Evolutionary conservation across 2,329 filamentous ascomycete genomes (phyloP).

Genomic region (Colletotrichum lupini): DNA sequence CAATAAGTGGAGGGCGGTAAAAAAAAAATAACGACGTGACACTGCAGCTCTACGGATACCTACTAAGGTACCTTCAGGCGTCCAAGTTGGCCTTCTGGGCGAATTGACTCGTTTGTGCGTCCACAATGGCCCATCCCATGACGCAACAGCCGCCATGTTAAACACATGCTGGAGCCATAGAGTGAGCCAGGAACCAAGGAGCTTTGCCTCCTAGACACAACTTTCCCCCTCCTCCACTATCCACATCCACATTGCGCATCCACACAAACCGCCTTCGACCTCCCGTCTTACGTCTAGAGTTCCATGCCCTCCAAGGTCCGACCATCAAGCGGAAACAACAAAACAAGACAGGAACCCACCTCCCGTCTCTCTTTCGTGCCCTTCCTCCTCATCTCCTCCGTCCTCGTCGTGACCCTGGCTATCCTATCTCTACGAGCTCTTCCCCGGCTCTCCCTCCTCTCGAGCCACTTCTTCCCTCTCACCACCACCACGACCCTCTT

Average conservation of each 20-base stretch:
- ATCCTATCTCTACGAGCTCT: conserved; percentile 36
- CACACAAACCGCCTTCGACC: neutral
- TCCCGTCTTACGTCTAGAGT: conserved; percentile 3
- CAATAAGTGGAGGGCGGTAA: conserved; percentile 11
- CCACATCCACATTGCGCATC: neutral
- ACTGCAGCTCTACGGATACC: neutral
- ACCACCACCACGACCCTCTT: conserved; percentile 32
- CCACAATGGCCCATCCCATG: conserved; percentile 27
- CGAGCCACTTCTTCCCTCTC: conserved; percentile 21
- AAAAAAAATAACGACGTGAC: neutral
- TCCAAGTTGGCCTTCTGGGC: neutral
- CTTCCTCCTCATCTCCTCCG: conserved; percentile 28
- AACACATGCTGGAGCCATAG: neutral
- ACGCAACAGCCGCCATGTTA: conserved; percentile 19
- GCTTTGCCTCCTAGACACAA: neutral
- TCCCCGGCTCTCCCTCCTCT: conserved; percentile 40
- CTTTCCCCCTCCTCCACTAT: neutral
- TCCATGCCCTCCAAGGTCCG: conserved; percentile 27
- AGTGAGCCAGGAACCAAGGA: neutral
- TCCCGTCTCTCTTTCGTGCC: neutral
- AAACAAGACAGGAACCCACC: conserved; percentile 11
- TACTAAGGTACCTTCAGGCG: neutral
- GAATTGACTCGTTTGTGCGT: conserved; percentile 9
- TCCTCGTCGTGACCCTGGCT: conserved; percentile 36
- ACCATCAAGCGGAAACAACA: conserved; percentile 16